Percentiles rank a stretch among this genome's conserved stretches.
Conservation (phyloP, 495 filamentous ascomycete genomes). For the Xylaria flabelliformis region DNA sequence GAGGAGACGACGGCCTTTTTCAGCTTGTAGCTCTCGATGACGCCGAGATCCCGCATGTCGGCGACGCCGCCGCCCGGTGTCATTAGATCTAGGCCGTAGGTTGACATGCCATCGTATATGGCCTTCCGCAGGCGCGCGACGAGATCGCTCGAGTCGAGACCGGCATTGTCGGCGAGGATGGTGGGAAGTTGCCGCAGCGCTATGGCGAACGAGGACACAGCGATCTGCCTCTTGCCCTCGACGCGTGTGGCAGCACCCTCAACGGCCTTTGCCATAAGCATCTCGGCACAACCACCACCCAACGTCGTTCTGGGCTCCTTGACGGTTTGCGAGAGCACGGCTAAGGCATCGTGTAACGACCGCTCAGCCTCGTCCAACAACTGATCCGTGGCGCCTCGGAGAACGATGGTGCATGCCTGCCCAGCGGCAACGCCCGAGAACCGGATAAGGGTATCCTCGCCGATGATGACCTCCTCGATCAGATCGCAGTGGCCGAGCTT, state of each 20-base stretch:
- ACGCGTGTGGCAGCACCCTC: conserved; percentile 93
- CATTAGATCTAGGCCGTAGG: conserved; percentile 86
- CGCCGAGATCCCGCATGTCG: conserved; percentile 94
- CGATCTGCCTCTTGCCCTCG: conserved; percentile 94
- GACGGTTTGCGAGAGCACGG: conserved; percentile 96
- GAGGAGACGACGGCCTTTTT: conserved; percentile 96
- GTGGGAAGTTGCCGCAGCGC: conserved; percentile 93
- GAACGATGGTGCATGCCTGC: conserved; percentile 93
- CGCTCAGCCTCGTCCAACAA: conserved; percentile 96
- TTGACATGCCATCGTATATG: conserved; percentile 91
- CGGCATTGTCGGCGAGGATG: conserved; percentile 96
- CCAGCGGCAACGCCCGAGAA: conserved; percentile 97
- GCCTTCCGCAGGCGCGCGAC: conserved; percentile 90
- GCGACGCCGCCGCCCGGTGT: conserved; percentile 91
- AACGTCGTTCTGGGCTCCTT: conserved; percentile 93
- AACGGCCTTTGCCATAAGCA: conserved; percentile 98
- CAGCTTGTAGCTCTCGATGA: conserved; percentile 98
- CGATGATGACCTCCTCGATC: conserved; percentile 97
- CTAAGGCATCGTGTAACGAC: conserved; percentile 93
- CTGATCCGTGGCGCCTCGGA: conserved; percentile 95
- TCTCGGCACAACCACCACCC: conserved; percentile 95
- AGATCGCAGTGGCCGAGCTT: conserved; percentile 94
- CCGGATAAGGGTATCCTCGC: conserved; percentile 94
- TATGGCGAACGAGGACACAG: conserved; percentile 86
- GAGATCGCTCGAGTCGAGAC: conserved; percentile 91